A percentile compares a stretch with the other conserved stretches of the same genome.
Conservation (phyloP, 2,329 filamentous ascomycete genomes). For the Epichloe baconii region DNA sequence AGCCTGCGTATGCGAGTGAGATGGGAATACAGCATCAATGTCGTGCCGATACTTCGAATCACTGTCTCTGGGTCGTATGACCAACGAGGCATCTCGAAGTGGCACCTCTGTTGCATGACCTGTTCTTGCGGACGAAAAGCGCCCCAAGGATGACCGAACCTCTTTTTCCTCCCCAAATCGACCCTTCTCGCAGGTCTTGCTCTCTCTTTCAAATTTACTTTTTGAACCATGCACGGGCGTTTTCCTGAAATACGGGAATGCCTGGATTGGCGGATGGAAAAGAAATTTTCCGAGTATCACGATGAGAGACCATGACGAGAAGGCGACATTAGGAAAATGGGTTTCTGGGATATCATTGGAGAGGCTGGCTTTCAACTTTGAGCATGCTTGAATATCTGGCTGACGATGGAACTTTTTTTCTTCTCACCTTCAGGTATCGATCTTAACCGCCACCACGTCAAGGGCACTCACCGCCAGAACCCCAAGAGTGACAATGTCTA, state of each 20-base stretch:
- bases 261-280: not conserved
- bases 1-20: constrained; percentile 40
- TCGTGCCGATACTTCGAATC: not conserved
- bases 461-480: constrained; percentile 72
- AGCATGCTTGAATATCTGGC: constrained; percentile 53
- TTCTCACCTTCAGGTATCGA: constrained; percentile 46
- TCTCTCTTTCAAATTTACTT: not conserved
- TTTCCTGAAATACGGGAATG: constrained; percentile 9
- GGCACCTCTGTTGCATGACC: constrained; percentile 5
- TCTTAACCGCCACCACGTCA: constrained; percentile 57
- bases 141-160: constrained; percentile 3
- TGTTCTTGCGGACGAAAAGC: constrained; percentile 7
- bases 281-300: not conserved
- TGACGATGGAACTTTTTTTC: constrained; percentile 37
- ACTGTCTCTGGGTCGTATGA: not conserved
- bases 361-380: constrained; percentile 22
- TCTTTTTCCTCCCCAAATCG: not conserved
- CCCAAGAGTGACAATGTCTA: constrained; percentile 98
- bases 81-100: constrained; percentile 9
- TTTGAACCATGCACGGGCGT: constrained; percentile 8
- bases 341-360: not conserved
- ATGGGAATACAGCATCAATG: constrained; percentile 3
- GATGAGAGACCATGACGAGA: not conserved
- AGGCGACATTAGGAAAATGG: not conserved
- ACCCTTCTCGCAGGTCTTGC: not conserved